Base-by-base conservation (phyloP, 495 filamentous ascomycete genomes). In the Neurospora sp. region DNA sequence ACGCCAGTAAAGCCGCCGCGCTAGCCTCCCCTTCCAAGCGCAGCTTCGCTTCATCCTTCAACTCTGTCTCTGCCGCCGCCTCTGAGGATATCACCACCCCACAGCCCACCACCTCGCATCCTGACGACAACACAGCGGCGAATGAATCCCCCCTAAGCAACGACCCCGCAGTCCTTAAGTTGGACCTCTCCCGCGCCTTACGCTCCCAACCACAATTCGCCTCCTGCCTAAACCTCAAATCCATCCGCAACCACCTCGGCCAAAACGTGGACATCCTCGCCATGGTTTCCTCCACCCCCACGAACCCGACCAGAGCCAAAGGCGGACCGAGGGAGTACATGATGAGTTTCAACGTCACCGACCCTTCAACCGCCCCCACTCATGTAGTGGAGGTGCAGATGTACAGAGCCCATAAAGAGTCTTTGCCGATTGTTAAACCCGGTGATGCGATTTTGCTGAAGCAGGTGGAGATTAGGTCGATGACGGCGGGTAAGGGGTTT, bases 391-490 rank as follows among this genome's bases (percentile, higher is more conserved):
- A 88, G 74, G 92, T 93, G 0, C 89, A 92, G 72, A 84, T 97
- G 18, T 92, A 92, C 80, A 88, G 93, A 6, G 91, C 93, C 1
- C 89, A 91, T 78, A 90, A 90, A 76, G 86, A 87, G 14, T 87
- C 89, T 1, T 83, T 98, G 3, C 96, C 96, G 0, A 78, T 85
- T 6, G 84, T 93, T 35, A 82, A 84, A 4, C 85, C 86, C 18
- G 96, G 96, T 9, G 91, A 96, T 75, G 89, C 90, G 3, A 84
- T 97, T 27, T 80, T 99, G 44, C 85, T 99, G 14, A 87, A 91
- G 7, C 85, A 90, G 48, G 94, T 98, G 77, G 87, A 86, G 71
- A 92, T 96, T 16, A 82, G 85, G 69, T 86, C 85, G 71, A 92
- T 96, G 18, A 82, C 85, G 69, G 71, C 87, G 12, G 86, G 86